A percentile compares a stretch with the other conserved stretches of the same genome.
Evolutionary conservation across 495 filamentous ascomycete species (phyloP).

Genomic region (Aspergillus sparsus): DNA sequence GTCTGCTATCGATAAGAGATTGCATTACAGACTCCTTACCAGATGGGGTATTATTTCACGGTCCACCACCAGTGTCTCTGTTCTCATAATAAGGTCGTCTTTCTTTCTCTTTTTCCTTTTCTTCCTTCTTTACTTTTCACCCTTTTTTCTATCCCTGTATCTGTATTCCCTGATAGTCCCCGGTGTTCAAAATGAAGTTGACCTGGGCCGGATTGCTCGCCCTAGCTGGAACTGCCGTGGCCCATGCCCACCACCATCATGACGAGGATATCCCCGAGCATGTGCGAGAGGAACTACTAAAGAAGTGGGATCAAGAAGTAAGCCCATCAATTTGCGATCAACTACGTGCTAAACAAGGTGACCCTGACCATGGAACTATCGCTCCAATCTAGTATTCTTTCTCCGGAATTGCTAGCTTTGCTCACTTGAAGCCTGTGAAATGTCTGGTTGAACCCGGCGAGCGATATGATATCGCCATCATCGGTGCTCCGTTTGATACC

Average conservation of each 20-base stretch:
- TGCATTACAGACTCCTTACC: constrained; percentile 13
- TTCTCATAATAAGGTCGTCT: constrained; percentile 7
- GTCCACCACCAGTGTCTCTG: constrained; percentile 5
- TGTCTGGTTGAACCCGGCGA: constrained; percentile 69
- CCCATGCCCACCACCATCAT: constrained; percentile 44
- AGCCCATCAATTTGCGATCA: neutral
- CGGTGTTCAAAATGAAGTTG: constrained; percentile 25
- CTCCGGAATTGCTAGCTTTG: constrained; percentile 77
- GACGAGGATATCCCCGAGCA: constrained; percentile 43
- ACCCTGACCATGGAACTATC: constrained; percentile 11
- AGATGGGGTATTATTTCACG: constrained; percentile 3
- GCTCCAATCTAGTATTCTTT: constrained; percentile 63
- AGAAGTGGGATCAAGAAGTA: constrained; percentile 58
- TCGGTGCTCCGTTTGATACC: constrained; percentile 84
- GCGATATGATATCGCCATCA: constrained; percentile 74
- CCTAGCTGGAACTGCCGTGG: constrained; percentile 36
- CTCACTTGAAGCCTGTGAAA: constrained; percentile 71
- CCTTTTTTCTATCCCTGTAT: constrained; percentile 10
- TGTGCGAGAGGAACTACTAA: constrained; percentile 48
- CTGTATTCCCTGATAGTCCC: neutral
- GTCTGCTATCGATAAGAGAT: constrained; percentile 24
- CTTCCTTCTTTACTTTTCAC: constrained; percentile 25
- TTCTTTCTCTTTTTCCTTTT: neutral
- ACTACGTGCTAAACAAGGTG: neutral
- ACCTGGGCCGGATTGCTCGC: constrained; percentile 35